Conservation (phyloP, 345 rosid genomes). For the Eucalyptus tenuipes region DNA sequence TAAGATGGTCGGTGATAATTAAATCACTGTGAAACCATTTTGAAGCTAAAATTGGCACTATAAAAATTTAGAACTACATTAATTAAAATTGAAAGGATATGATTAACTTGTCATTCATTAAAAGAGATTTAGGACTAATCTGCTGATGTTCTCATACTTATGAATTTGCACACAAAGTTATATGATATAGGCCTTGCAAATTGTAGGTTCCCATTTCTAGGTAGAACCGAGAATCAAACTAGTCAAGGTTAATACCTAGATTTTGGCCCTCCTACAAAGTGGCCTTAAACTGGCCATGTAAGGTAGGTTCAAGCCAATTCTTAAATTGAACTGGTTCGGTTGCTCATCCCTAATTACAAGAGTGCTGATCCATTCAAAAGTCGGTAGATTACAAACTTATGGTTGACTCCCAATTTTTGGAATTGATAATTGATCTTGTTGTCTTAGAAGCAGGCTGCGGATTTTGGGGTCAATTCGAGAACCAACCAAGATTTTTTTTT, state of each 20-base stretch:
- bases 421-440: background rate
- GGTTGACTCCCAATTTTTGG: background rate
- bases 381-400: background rate
- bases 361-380: background rate
- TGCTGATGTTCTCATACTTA: background rate
- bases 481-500: background rate
- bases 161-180: background rate
- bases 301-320: background rate
- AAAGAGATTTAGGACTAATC: background rate
- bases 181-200: background rate
- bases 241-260: background rate
- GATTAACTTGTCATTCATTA: too few species aligned
- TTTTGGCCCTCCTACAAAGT: background rate
- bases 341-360: background rate
- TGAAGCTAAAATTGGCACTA: background rate
- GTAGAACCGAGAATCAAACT: background rate
- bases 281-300: background rate
- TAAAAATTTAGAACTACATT: background rate
- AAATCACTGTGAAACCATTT: background rate
- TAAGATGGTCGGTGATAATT: background rate
- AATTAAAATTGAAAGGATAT: background rate
- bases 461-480: background rate
- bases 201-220: background rate
- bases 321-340: background rate
- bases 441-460: rapidly evolving